Evolutionary conservation across 2,329 filamentous ascomycete species (phyloP).

Genomic region (Fusarium albosuccineum): DNA sequence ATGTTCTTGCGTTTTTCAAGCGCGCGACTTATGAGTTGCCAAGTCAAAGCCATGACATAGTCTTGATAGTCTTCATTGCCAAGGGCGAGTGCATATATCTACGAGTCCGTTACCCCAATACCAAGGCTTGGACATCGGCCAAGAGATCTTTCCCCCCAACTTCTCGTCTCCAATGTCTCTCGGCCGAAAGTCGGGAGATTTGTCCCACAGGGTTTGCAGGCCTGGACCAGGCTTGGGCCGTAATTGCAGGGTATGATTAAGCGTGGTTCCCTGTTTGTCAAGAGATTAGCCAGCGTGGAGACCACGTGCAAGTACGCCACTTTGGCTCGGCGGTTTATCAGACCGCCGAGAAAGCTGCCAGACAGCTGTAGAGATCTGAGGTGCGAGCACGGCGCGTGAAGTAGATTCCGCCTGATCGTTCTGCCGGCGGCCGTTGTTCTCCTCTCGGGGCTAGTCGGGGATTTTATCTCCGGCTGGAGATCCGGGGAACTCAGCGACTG

Average conservation of each 20-base stretch:
- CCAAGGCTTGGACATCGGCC: too few relatives aligned
- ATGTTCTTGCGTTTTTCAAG: too few relatives aligned
- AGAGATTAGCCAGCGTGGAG: slow-evolving; percentile 52
- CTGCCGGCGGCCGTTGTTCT: neutral
- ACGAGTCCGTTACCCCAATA: too few relatives aligned
- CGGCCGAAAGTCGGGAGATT: too few relatives aligned
- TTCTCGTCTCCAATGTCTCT: too few relatives aligned
- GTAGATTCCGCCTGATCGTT: slow-evolving; percentile 24
- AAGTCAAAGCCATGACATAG: too few relatives aligned
- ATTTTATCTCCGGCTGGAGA: neutral
- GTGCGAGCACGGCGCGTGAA: slow-evolving; percentile 10
- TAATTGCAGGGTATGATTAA: slow-evolving; percentile 2
- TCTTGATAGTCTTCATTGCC: too few relatives aligned
- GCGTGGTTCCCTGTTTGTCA: neutral
- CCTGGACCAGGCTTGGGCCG: neutral
- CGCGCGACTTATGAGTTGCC: too few relatives aligned
- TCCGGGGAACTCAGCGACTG: too few relatives aligned
- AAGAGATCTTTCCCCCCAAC: too few relatives aligned
- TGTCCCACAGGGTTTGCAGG: neutral
- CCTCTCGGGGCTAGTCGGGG: neutral
- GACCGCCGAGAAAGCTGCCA: slow-evolving; percentile 10
- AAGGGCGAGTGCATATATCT: too few relatives aligned
- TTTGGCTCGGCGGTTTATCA: slow-evolving; percentile 30
- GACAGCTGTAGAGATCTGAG: neutral
- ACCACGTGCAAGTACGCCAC: slow-evolving; percentile 16